Percentiles rank a stretch among this genome's conserved stretches.
phyloP scores from a whole-genome alignment of 306 rosid species.

The Canavalia ensiformis region DNA sequence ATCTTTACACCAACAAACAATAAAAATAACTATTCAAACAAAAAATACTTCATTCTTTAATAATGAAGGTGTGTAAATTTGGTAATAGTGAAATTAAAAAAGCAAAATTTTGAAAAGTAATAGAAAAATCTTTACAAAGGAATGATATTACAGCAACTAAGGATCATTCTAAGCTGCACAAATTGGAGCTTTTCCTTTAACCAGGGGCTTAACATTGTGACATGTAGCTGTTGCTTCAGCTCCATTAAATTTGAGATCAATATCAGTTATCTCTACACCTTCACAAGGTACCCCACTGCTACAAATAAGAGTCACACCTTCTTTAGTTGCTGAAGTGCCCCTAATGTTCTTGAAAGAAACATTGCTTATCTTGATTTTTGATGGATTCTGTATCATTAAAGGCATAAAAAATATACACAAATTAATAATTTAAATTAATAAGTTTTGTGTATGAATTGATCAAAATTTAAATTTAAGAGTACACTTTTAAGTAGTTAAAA shows the following conservation, averaged over 20 bases:
- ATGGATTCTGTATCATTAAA: constrained; percentile 25
- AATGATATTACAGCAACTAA: too few relatives aligned
- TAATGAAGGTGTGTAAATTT: too few relatives aligned
- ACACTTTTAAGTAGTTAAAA: neutral
- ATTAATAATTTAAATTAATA: neutral
- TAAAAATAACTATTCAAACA: too few relatives aligned
- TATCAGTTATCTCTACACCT: neutral
- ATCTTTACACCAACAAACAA: too few relatives aligned
- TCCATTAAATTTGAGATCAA: constrained; percentile 37
- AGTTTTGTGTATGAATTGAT: too few relatives aligned
- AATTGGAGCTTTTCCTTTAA: constrained; percentile 31
- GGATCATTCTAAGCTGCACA: neutral
- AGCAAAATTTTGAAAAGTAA: too few relatives aligned
- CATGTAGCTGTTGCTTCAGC: neutral
- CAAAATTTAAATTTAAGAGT: neutral
- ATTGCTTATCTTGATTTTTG: constrained; percentile 25
- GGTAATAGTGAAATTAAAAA: too few relatives aligned
- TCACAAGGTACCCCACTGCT: constrained; percentile 37
- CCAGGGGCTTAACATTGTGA: constrained; percentile 18
- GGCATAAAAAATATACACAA: too few relatives aligned
- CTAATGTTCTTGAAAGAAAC: constrained; percentile 20
- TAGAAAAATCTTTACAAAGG: too few relatives aligned
- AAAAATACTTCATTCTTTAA: too few relatives aligned
- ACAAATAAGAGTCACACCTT: constrained; percentile 13
- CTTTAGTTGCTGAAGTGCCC: constrained; percentile 3